Percentiles rank a stretch among this genome's conserved stretches.
phyloP scores from a whole-genome alignment of 1,284 basidiomycete genomes.

The Cutaneotrichosporon dermatis region DNA sequence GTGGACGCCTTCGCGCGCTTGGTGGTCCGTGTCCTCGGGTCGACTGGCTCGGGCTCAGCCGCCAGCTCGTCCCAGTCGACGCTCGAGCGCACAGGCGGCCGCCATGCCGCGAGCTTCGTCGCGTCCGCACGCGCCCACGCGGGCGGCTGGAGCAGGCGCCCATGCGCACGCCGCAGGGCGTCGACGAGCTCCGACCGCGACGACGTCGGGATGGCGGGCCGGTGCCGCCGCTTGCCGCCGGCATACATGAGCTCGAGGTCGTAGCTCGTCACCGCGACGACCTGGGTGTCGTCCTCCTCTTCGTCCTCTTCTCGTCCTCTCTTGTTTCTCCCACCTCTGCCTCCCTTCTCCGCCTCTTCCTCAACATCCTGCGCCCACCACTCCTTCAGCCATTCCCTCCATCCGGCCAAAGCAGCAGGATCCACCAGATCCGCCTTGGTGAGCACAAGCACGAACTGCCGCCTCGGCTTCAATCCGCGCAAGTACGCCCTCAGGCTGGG shows the following conservation, averaged over 20 bases:
- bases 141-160: slow-evolving; percentile 65
- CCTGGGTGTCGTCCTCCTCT: slow-evolving; percentile 37
- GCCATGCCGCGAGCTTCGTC: slow-evolving; percentile 58
- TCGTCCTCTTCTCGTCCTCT: slow-evolving; percentile 16
- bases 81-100: slow-evolving; percentile 58
- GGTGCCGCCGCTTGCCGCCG: slow-evolving; percentile 39
- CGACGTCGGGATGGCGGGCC: slow-evolving; percentile 62
- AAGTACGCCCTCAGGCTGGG: slow-evolving; percentile 54
- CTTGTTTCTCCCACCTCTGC: too few species aligned
- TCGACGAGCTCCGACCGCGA: slow-evolving; percentile 57
- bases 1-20: not conserved
- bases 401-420: slow-evolving; percentile 57
- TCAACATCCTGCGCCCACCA: slow-evolving; percentile 45
- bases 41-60: slow-evolving; percentile 7
- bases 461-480: slow-evolving; percentile 45
- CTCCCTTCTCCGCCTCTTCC: too few species aligned
- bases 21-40: too few species aligned
- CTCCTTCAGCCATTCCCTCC: slow-evolving; percentile 62
- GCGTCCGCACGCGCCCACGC: slow-evolving; percentile 46
- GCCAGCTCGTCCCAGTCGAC: slow-evolving; percentile 64
- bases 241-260: slow-evolving; percentile 51
- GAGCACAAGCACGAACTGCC: slow-evolving; percentile 69
- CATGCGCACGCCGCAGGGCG: slow-evolving; percentile 64
- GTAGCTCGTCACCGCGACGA: slow-evolving; percentile 73
- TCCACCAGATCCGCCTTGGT: slow-evolving; percentile 80